Percentiles rank a stretch among this genome's conserved stretches.
phyloP scores from a whole-genome alignment of 208 protist genomes.

The Trypanosoma caninum region DNA sequence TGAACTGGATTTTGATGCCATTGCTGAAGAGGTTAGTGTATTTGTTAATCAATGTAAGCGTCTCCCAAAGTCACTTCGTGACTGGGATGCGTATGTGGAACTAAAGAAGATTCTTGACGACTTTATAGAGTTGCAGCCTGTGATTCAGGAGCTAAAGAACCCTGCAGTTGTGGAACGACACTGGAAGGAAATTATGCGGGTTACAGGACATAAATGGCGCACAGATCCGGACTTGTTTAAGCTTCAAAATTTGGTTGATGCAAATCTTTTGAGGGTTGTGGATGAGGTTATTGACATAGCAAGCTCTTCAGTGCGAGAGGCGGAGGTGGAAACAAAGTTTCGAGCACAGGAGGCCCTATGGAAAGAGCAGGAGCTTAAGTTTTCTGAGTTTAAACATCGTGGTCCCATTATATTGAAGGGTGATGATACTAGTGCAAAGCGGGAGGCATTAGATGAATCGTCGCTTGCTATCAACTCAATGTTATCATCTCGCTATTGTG shows the following conservation, averaged over 20 bases:
- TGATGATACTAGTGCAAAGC: slow-evolving; percentile 84
- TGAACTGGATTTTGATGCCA: slow-evolving; percentile 94
- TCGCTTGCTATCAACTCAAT: slow-evolving; percentile 94
- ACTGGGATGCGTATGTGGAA: slow-evolving; percentile 94
- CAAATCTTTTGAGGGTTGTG: slow-evolving; percentile 76
- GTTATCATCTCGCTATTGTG: slow-evolving; percentile 91
- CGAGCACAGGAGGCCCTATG: slow-evolving; percentile 87
- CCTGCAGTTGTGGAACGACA: slow-evolving; percentile 92
- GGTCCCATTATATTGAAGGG: slow-evolving; percentile 93
- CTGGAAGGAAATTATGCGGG: slow-evolving; percentile 94
- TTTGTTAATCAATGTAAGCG: slow-evolving; percentile 90
- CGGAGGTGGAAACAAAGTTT: slow-evolving; percentile 95
- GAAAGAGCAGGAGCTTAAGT: slow-evolving; percentile 93
- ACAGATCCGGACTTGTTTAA: slow-evolving; percentile 93
- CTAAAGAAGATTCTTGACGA: slow-evolving; percentile 95
- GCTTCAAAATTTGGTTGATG: slow-evolving; percentile 92
- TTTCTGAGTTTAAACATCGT: slow-evolving; percentile 93
- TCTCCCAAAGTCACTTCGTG: slow-evolving; percentile 91
- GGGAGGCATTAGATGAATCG: slow-evolving; percentile 94
- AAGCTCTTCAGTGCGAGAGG: slow-evolving; percentile 93
- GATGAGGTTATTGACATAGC: slow-evolving; percentile 97
- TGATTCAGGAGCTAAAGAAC: slow-evolving; percentile 93
- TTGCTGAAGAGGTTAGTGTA: slow-evolving; percentile 89
- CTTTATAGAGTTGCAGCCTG: slow-evolving; percentile 93
- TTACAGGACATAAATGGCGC: slow-evolving; percentile 84